A percentile compares a stretch with the other conserved stretches of the same genome.
These are phyloP conservation scores for Diaporthe ampelina DNA, from an alignment of 2,329 filamentous ascomycete species.

Conservation along the genomic window DNA sequence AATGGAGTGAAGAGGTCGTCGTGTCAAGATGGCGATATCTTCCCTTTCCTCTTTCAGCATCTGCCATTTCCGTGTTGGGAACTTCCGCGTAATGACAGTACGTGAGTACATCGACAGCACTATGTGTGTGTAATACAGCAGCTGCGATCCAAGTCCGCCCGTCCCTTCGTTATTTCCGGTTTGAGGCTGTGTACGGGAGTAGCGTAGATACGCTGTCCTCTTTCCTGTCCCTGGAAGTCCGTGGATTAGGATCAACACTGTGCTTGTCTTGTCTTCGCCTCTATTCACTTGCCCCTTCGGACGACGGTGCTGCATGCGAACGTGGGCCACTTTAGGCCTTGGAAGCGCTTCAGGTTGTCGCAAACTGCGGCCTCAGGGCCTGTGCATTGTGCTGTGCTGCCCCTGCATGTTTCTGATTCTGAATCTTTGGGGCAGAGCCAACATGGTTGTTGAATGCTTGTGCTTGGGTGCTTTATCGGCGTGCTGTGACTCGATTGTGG, in stretches of 20 bases:
- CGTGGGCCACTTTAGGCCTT: constrained; percentile 16
- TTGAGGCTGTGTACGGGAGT: constrained; percentile 23
- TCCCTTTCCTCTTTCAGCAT: constrained; percentile 3
- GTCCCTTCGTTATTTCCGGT: constrained; percentile 25
- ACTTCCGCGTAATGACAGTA: not conserved
- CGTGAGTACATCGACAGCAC: constrained; percentile 13
- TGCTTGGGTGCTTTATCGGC: constrained; percentile 16
- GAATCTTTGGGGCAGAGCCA: not conserved
- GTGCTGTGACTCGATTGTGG: constrained; percentile 15
- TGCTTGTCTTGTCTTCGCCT: not conserved
- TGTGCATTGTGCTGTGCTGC: constrained; percentile 8
- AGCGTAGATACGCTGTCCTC: not conserved
- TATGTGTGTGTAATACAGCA: constrained; percentile 21
- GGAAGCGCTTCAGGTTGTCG: constrained; percentile 29
- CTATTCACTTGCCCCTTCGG: constrained; percentile 9
- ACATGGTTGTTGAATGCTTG: not conserved
- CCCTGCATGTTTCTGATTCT: constrained; percentile 30
- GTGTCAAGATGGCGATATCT: constrained; percentile 1
- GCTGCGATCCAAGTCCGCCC: constrained; percentile 16
- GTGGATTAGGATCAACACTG: constrained; percentile 24
- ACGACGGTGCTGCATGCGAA: constrained; percentile 14
- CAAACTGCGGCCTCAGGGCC: constrained; percentile 16
- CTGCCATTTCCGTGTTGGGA: not conserved
- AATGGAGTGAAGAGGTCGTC: not conserved
- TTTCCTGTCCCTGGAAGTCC: constrained; percentile 9